A percentile compares a stretch with the other conserved stretches of the same genome.
Evolutionary conservation across 2,329 filamentous ascomycete genomes (phyloP).

Genomic region (Ophidiomyces ophidiicola): DNA sequence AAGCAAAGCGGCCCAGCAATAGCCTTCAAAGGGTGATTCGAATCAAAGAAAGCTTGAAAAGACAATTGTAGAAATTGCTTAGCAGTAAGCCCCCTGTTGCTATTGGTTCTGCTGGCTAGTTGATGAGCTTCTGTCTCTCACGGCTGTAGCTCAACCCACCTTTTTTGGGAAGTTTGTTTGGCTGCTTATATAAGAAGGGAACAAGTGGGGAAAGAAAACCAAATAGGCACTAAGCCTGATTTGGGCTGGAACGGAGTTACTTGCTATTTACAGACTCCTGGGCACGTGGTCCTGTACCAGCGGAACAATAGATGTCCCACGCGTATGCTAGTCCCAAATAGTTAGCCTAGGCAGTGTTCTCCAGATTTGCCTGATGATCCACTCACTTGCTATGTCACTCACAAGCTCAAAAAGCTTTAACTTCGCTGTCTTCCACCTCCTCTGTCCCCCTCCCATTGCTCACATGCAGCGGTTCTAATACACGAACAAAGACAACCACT

Average conservation of each 20-base stretch:
- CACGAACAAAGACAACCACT: not conserved
- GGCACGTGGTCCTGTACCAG: not conserved
- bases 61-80: no score
- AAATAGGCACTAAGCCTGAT: not conserved
- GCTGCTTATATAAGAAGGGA: conserved; percentile 4
- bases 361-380: conserved; percentile 12
- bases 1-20: no score
- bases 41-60: no score
- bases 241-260: not conserved
- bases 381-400: not conserved
- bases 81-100: no score
- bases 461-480: not conserved
- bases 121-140: no score
- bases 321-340: not conserved
- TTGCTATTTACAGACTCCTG: no score
- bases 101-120: no score
- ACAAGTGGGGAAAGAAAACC: not conserved
- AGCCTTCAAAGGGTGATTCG: no score
- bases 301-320: conserved; percentile 2
- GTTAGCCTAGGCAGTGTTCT: conserved; percentile 4
- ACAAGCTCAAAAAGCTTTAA: not conserved
- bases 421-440: not conserved
- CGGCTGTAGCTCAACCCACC: no score
- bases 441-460: not conserved
- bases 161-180: conserved; percentile 10